Evolutionary conservation across 108 stramenopile species (phyloP).

Genomic region (Skeletonema potamos): DNA sequence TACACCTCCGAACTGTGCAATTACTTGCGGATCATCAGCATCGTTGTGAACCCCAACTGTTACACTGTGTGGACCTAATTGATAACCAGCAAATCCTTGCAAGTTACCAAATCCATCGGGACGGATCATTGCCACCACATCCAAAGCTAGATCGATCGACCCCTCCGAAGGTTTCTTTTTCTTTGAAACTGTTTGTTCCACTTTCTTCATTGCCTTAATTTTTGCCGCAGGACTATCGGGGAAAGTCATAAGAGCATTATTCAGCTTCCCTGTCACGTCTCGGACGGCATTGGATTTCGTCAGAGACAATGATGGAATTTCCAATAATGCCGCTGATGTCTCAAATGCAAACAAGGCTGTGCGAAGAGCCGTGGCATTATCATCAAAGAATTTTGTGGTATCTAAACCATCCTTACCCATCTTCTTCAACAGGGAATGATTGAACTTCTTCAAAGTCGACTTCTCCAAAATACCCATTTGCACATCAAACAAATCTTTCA

Average conservation of each 20-base stretch:
- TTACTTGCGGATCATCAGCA: slow-evolving; percentile 85
- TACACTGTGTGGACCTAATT: slow-evolving; percentile 75
- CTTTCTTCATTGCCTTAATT: slow-evolving; percentile 61
- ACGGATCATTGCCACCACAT: slow-evolving; percentile 82
- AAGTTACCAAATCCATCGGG: slow-evolving; percentile 89
- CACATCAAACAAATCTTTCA: slow-evolving; percentile 58
- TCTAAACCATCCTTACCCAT: slow-evolving; percentile 28
- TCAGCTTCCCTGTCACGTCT: slow-evolving; percentile 71
- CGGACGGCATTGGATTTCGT: slow-evolving; percentile 63
- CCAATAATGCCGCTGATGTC: slow-evolving; percentile 46
- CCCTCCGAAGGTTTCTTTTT: slow-evolving; percentile 72
- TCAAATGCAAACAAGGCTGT: slow-evolving; percentile 65
- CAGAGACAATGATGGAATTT: slow-evolving; percentile 73
- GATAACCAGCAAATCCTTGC: slow-evolving; percentile 88
- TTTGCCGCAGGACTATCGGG: slow-evolving; percentile 79
- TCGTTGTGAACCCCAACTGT: slow-evolving; percentile 89
- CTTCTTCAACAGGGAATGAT: slow-evolving; percentile 57
- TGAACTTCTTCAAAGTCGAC: slow-evolving; percentile 58
- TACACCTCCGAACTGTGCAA: slow-evolving; percentile 83
- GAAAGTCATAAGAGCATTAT: slow-evolving; percentile 61
- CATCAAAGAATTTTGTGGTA: slow-evolving; percentile 49
- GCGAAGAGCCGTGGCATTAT: slow-evolving; percentile 69
- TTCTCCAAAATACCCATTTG: slow-evolving; percentile 67
- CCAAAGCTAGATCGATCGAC: slow-evolving; percentile 66
- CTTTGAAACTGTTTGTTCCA: slow-evolving; percentile 55